Base-by-base conservation (phyloP, 352 stramenopile genomes). In the Stramenopiles sp. region DNA sequence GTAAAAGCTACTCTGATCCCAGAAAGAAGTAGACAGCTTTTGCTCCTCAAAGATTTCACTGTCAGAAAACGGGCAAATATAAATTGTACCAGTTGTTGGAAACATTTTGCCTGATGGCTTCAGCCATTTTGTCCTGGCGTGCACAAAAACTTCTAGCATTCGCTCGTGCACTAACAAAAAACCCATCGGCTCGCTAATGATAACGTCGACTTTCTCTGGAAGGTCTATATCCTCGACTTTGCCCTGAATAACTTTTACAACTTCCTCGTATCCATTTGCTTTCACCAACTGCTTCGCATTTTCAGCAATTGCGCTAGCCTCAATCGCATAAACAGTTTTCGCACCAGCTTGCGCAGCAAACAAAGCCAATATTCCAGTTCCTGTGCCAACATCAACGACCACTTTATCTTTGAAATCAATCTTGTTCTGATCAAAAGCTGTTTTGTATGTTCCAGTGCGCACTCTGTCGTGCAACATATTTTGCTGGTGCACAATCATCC, bases 401-500 rank as follows among this genome's bases (percentile, higher is more conserved):
- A 97, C 90, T 87, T 99, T 99, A 84, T 94, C 95, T 44, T 90
- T 86, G 84, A 99, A 99, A 39, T 98, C 88, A 32, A 90, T 86
- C 0, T 87, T 80, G 85, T 99, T 99, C 31, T 95, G 91, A 39
- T 98, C 88, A 87, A 99, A 98, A 7, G 96, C 96, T 44, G 91
- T 88, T 84, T 98, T 94, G 88, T 99, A 99, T 1, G 96, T 97
- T 76, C 95, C 95, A 86, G 98, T 99, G 44, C 97, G 93, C 81
- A 98, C 94, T 84, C 97, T 92, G 87, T 99, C 97, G 82, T 98
- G 96, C 25, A 99, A 90, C 97, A 99, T 99, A 87, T 99, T 98
- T 85, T 99, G 98, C 85, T 99, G 97, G 87, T 99, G 97, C 80
- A 94, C 83, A n/a, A 97, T 89, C 91, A 95, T 93, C 22, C 92